Evolutionary conservation across 306 rosid genomes (phyloP), one percentile per base, ranked within the genome.

Genomic region (Vachellia collinsii): DNA sequence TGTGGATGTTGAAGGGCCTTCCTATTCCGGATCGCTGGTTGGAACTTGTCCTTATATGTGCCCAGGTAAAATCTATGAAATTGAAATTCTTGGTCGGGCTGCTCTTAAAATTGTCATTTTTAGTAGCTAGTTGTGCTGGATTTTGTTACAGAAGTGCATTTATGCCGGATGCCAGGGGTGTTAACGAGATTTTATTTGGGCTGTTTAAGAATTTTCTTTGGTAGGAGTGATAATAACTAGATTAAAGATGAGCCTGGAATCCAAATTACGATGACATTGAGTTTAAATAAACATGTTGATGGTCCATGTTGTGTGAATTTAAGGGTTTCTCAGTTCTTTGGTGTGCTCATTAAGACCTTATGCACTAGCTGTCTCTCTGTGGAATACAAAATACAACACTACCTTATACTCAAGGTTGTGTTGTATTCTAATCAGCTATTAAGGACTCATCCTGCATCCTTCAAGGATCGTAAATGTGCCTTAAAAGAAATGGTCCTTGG

Each of bases 41-140:
- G 97, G 95, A 39, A 86, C 92, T 67, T 94, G 99, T 84, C 84
- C 94, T 75, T 84, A 83, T 62, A 91, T 93, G 99, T 94, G 99
- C 85, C 94, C 97, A 82, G 98, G 98, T 94, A 76, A 34, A 9
- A 11, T 39, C 51, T 48, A 14, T n/a, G 0, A 12, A 70, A 76
- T 20, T 54, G 53, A 17, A 64, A 37, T 79, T 61, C 39, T 13
- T 56, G 0, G 19, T 36, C 16, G 51, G 23, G 47, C 20, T 70
- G 70, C 62, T 71, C 17, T 44, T 54, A 20, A 2, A 9, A 3
- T 5, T 17, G 0, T 78, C 29, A 5, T 48, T 39, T 63, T 25
- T 71, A 14, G 22, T 41, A 39, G 81, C 25, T 41, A 62, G 51
- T 47, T 13, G 46, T 41, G 4, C 70, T 82, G 63, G 19, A 56